Base-by-base conservation (phyloP, 129 eudicot genomes). In the Oenanthe sinensis region DNA sequence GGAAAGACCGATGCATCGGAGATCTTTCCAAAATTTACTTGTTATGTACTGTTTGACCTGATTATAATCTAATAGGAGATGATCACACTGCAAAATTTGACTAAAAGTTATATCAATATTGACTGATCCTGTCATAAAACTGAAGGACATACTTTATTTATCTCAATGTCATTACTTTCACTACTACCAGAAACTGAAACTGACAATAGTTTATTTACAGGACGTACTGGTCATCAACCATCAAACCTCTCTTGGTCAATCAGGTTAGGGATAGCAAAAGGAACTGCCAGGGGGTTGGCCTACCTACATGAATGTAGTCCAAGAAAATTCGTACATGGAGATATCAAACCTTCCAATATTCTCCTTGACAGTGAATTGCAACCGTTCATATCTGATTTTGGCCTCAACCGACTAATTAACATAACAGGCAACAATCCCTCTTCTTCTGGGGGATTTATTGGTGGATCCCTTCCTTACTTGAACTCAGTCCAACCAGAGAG, bases 291-390 rank as follows among this genome's bases (percentile, higher is more conserved):
- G 40, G 99, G 97, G 16, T 82, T 96, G 71, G 97, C 99, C 67
- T 96, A 92, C 87, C 95, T 96, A 46, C 99, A 96, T 50, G 99
- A 96, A 88, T 96, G 97, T 77, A 96, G 99, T 73, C 99, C 99
- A 26, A 80, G 99, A 75, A 96, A 96, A 85, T 96, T 89, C 75
- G 99, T 96, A 73, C 99, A 96, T 42, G 97, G 97, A 83, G 97
- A 96, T 85, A 79, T 92, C 71, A 96, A 92, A 67, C 97, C 99
- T 1, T 92, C 99, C 7, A 96, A 92, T 80, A 96, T 96, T 71
- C 97, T 96, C 77, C 93, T 96, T 0, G 99, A 96, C 84, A 74
- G 76, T 43, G 97, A 96, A 5, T 85, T 80, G 37, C 91, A 92
- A 54, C 97, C 99, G 0, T 76, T 83, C 79, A 87, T 96, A 26